Percentiles rank a stretch among this genome's conserved stretches.
These are phyloP conservation scores for Clarireedia homoeocarpa DNA, from an alignment of 2,329 filamentous ascomycete genomes.

Conservation along the genomic window DNA sequence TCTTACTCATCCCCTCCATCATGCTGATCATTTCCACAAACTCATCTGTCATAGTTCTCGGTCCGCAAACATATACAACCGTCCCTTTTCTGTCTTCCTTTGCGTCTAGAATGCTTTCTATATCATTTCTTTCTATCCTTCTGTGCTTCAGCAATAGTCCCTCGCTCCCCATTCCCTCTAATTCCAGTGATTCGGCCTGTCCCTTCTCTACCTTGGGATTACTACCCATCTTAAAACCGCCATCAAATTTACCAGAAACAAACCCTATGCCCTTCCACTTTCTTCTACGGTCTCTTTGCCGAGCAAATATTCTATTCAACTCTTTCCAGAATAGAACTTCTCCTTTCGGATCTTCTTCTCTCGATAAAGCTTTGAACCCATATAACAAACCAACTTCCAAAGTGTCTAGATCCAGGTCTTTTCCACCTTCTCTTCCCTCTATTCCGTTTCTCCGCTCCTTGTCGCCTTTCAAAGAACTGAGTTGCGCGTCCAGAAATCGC, in stretches of 20 bases:
- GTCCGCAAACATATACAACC: slow-evolving; percentile 61
- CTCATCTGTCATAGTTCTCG: slow-evolving; percentile 61
- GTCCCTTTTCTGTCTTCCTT: slow-evolving; percentile 33
- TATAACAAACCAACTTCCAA: slow-evolving; percentile 21
- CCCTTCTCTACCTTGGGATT: too few relatives aligned
- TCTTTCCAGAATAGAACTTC: slow-evolving; percentile 45
- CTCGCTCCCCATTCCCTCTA: slow-evolving; percentile 8
- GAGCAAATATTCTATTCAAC: background rate
- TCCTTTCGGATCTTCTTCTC: slow-evolving; percentile 12
- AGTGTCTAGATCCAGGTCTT: background rate
- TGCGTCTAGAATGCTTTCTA: slow-evolving; percentile 31
- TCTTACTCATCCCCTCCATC: slow-evolving; percentile 36
- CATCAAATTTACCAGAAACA: slow-evolving; percentile 34
- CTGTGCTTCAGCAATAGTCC: slow-evolving; percentile 8
- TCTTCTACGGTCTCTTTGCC: background rate
- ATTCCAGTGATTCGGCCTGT: background rate
- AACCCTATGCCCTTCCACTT: slow-evolving; percentile 35
- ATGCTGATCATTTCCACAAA: slow-evolving; percentile 39
- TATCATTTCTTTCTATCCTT: slow-evolving; percentile 36
- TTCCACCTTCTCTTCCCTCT: background rate
- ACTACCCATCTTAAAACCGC: too few relatives aligned
- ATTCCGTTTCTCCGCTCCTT: background rate
- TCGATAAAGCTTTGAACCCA: slow-evolving; percentile 23
- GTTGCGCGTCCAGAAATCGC: slow-evolving; percentile 9
- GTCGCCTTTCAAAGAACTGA: background rate